A percentile compares a stretch with the other conserved stretches of the same genome.
phyloP scores from a whole-genome alignment of 2,329 filamentous ascomycete genomes.

The Diaporthe destruens region DNA sequence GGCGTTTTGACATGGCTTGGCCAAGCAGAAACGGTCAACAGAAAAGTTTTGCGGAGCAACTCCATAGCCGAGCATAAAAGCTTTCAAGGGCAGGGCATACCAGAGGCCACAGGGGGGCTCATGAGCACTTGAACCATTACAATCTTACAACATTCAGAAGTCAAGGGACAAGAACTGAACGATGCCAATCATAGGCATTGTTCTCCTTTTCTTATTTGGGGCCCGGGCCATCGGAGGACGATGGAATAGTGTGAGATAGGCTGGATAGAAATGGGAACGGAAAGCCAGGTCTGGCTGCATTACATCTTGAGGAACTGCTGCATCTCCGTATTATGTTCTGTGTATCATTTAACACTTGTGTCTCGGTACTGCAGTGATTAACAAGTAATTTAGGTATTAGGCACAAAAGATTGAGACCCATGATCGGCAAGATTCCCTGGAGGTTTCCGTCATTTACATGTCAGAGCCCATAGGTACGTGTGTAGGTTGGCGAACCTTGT shows the following conservation, averaged over 20 bases:
- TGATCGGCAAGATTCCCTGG: not conserved
- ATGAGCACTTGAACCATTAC: slow-evolving; percentile 12
- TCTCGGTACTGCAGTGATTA: not conserved
- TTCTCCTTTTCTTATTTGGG: not conserved
- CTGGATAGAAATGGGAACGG: slow-evolving; percentile 4
- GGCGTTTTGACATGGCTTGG: slow-evolving; percentile 31
- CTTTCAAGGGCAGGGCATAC: slow-evolving; percentile 16
- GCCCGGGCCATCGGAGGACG: not conserved
- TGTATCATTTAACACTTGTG: not conserved
- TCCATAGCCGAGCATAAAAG: slow-evolving; percentile 17
- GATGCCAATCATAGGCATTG: not conserved
- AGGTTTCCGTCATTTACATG: not conserved
- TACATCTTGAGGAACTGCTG: slow-evolving; percentile 13
- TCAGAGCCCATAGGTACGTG: too few relatives aligned
- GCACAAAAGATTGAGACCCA: not conserved
- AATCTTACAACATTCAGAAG: slow-evolving; percentile 12
- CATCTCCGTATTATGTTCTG: not conserved
- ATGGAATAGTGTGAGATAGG: slow-evolving; percentile 10
- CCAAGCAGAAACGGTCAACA: slow-evolving; percentile 14
- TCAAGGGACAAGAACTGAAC: too few relatives aligned
- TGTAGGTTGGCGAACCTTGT: not conserved
- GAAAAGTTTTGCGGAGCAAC: slow-evolving; percentile 24
- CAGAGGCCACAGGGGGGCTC: not conserved
- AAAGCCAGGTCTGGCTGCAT: slow-evolving; percentile 1
- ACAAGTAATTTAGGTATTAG: not conserved